phyloP scores from a whole-genome alignment of 2,329 filamentous ascomycete species.

The Penicillium sclerotigenum region DNA sequence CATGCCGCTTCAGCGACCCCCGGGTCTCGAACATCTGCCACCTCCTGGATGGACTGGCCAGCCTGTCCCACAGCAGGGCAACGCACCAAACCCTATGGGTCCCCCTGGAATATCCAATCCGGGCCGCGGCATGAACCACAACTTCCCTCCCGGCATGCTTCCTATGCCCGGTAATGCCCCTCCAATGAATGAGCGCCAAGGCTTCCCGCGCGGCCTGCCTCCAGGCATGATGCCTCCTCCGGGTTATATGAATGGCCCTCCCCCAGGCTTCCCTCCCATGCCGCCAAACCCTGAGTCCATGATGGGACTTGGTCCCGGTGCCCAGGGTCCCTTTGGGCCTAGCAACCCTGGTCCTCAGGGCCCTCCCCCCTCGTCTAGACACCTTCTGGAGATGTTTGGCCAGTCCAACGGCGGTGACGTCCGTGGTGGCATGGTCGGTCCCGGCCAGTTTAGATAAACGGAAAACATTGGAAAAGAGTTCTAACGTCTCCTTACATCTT shows the following conservation, averaged over 20 bases:
- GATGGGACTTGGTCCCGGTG: slow-evolving; percentile 37
- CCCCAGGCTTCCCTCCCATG: slow-evolving; percentile 41
- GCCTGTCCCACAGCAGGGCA: slow-evolving; percentile 36
- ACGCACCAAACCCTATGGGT: slow-evolving; percentile 32
- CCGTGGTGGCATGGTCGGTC: slow-evolving; percentile 38
- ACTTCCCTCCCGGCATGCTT: slow-evolving; percentile 44
- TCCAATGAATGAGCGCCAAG: slow-evolving; percentile 37
- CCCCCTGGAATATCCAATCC: slow-evolving; percentile 41
- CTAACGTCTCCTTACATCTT: not conserved
- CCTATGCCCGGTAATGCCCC: slow-evolving; percentile 28
- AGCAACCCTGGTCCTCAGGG: slow-evolving; percentile 38
- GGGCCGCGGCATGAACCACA: slow-evolving; percentile 38
- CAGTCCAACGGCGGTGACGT: slow-evolving; percentile 35
- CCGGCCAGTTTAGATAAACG: slow-evolving; percentile 36
- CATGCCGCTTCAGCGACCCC: slow-evolving; percentile 44
- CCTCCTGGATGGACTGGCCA: slow-evolving; percentile 41
- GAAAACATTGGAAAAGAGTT: not conserved
- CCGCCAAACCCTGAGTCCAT: slow-evolving; percentile 38
- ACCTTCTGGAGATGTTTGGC: slow-evolving; percentile 46
- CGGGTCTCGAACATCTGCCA: slow-evolving; percentile 44
- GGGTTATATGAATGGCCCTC: slow-evolving; percentile 45
- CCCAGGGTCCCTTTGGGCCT: slow-evolving; percentile 36
- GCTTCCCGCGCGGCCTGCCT: slow-evolving; percentile 40
- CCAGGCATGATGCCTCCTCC: slow-evolving; percentile 47
- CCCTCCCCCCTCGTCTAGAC: slow-evolving; percentile 38